phyloP scores from a whole-genome alignment of 2,329 filamentous ascomycete genomes.

The Botrytis cinerea region DNA sequence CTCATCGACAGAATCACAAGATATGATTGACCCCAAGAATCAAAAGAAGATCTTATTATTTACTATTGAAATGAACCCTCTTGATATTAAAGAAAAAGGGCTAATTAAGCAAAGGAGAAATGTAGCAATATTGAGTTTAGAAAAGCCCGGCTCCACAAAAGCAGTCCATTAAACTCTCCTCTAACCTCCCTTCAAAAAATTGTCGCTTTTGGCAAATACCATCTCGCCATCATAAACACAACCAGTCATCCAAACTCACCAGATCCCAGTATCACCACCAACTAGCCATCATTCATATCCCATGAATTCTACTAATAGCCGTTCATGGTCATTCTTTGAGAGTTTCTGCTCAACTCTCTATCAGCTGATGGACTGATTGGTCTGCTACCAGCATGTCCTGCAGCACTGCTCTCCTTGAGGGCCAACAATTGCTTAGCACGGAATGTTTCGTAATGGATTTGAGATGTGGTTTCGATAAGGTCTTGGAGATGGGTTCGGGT shows the following conservation, averaged over 20 bases:
- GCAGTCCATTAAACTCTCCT: slow-evolving; percentile 37
- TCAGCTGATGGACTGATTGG: slow-evolving; percentile 96
- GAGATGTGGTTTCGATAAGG: slow-evolving; percentile 97
- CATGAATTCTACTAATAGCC: slow-evolving; percentile 69
- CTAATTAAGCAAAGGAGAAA: slow-evolving; percentile 44
- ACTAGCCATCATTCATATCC: slow-evolving; percentile 18
- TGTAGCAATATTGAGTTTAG: slow-evolving; percentile 38
- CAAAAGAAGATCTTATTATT: slow-evolving; percentile 22
- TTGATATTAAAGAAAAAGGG: slow-evolving; percentile 39
- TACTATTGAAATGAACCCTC: slow-evolving; percentile 41
- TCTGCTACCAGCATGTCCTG: slow-evolving; percentile 71
- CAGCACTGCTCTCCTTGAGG: slow-evolving; percentile 95
- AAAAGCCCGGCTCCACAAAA: slow-evolving; percentile 35
- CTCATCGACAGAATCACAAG: not conserved
- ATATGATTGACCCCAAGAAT: not conserved
- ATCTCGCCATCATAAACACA: slow-evolving; percentile 38
- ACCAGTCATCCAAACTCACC: slow-evolving; percentile 24
- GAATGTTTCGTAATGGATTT: slow-evolving; percentile 99
- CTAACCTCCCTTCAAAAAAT: slow-evolving; percentile 40
- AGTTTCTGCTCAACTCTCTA: slow-evolving; percentile 93
- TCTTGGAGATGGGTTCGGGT: slow-evolving; percentile 98
- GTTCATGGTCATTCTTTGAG: slow-evolving; percentile 98
- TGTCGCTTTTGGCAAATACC: slow-evolving; percentile 41
- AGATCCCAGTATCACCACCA: slow-evolving; percentile 14
- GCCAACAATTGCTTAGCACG: slow-evolving; percentile 97